Evolutionary conservation across 495 filamentous ascomycete species (phyloP).

Genomic region (Evansstolkia leycettana): DNA sequence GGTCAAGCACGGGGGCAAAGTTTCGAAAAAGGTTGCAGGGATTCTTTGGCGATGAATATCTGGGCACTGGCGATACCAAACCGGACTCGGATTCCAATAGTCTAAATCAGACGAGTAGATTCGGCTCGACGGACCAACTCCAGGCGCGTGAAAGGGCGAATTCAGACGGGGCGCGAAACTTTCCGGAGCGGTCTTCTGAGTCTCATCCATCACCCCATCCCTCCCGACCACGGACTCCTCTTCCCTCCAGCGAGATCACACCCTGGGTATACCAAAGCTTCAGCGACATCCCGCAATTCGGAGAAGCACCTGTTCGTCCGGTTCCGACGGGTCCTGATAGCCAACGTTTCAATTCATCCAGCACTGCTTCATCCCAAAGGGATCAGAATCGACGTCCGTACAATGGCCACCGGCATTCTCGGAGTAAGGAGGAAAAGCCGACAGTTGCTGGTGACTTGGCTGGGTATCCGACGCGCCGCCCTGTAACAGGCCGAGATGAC

Average conservation of each 20-base stretch:
- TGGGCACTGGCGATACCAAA: slow-evolving; percentile 43
- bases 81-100: slow-evolving; percentile 60
- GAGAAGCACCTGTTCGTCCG: slow-evolving; percentile 70
- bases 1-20: slow-evolving; percentile 57
- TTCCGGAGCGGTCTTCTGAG: slow-evolving; percentile 29
- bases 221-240: slow-evolving; percentile 68
- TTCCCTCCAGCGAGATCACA: slow-evolving; percentile 85
- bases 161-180: slow-evolving; percentile 47
- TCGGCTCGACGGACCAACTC: slow-evolving; percentile 44
- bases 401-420: slow-evolving; percentile 59
- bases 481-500: slow-evolving; percentile 59
- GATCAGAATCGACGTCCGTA: slow-evolving; percentile 46
- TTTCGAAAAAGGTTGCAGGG: slow-evolving; percentile 67
- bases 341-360: slow-evolving; percentile 41
- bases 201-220: slow-evolving; percentile 52
- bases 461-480: slow-evolving; percentile 33
- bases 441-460: slow-evolving; percentile 34
- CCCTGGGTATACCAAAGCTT: slow-evolving; percentile 91
- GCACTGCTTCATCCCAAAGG: slow-evolving; percentile 28
- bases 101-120: slow-evolving; percentile 36
- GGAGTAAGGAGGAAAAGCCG: slow-evolving; percentile 60
- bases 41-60: slow-evolving; percentile 81
- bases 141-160: slow-evolving; percentile 59
- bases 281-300: slow-evolving; percentile 70
- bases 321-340: slow-evolving; percentile 57